Evolutionary conservation across 345 rosid genomes (phyloP), one percentile per base, ranked within the genome.

Genomic region (Gossypium bickii): DNA sequence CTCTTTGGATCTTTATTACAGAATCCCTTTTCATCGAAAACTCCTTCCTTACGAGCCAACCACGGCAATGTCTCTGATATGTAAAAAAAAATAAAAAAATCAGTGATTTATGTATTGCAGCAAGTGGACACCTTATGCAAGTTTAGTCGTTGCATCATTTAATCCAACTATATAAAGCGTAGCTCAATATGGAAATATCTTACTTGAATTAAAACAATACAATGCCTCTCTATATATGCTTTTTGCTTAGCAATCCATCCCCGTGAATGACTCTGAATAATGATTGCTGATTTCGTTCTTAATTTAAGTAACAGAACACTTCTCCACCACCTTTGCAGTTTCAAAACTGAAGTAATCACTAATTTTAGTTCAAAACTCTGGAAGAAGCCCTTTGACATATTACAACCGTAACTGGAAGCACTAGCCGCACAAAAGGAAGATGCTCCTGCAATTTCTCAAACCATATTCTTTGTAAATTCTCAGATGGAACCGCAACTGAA

Each of bases 261-360:
- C 76, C 93, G 86, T 67, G 86, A 57, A 77, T 79, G 81, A 38
- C 85, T 82, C 74, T 92, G 98, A 76, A 94, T 86, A 53, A 79
- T 20, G 68, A 85, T 80, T 51, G 88, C 89, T 70, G 95, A 83
- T 58, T 72, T 83, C 73, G 66, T 80, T 85, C 85, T 87, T 75
- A 75, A 57, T 74, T 87, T 88, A 52, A 65, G 83, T 75, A 80
- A 76, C 63, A 83, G 52, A 70, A 85, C 73, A 72, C 62, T 72
- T 80, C 86, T 94, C 98, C 98, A 94, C 95, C 95, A 91, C 80
- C 93, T 83, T 78, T 94, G 97, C 78, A 91, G 79, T 85, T 84
- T 91, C 67, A 86, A 48, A 77, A 88, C 81, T n/a, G 89, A 82
- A 71, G 59, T 75, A 67, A 82, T 49, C 34, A 79, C 18, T 43